Evolutionary conservation across 495 filamentous ascomycete genomes (phyloP).

Genomic region (Penicillium ochrochloron): DNA sequence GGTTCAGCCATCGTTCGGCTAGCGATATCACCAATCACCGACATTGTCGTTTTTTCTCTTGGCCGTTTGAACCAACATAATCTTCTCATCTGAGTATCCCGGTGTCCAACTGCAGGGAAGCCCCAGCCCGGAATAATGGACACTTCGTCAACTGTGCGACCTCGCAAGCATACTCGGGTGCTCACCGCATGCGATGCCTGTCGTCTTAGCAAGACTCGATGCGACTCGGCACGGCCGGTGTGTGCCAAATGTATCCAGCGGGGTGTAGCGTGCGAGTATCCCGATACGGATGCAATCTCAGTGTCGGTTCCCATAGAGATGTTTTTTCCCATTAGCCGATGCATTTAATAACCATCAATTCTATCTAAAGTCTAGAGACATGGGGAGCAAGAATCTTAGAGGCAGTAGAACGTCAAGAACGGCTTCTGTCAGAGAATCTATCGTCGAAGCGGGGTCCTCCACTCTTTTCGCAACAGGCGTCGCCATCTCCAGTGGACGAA

Average conservation of each 20-base stretch:
- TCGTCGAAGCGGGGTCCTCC: constrained; percentile 11
- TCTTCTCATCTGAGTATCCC: constrained; percentile 5
- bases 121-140: constrained; percentile 18
- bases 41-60: constrained; percentile 9
- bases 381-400: constrained; percentile 36
- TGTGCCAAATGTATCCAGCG: constrained; percentile 38
- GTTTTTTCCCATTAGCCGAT: constrained; percentile 14
- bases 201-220: constrained; percentile 38
- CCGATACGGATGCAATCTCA: constrained; percentile 35
- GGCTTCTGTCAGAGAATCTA: constrained; percentile 29
- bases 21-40: constrained; percentile 12
- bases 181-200: constrained; percentile 38
- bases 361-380: constrained; percentile 28
- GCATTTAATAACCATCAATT: constrained; percentile 23
- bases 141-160: constrained; percentile 16
- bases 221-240: constrained; percentile 34
- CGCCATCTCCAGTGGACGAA: constrained; percentile 25
- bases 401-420: constrained; percentile 36
- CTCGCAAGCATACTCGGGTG: constrained; percentile 38
- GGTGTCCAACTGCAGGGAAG: constrained; percentile 13
- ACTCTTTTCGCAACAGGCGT: constrained; percentile 17
- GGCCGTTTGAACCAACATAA: background rate
- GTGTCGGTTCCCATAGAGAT: constrained; percentile 30
- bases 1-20: constrained; percentile 17
- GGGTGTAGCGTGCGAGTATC: constrained; percentile 37